phyloP scores from a whole-genome alignment of 2,329 filamentous ascomycete species.

The Teratosphaeria nubilosa region DNA sequence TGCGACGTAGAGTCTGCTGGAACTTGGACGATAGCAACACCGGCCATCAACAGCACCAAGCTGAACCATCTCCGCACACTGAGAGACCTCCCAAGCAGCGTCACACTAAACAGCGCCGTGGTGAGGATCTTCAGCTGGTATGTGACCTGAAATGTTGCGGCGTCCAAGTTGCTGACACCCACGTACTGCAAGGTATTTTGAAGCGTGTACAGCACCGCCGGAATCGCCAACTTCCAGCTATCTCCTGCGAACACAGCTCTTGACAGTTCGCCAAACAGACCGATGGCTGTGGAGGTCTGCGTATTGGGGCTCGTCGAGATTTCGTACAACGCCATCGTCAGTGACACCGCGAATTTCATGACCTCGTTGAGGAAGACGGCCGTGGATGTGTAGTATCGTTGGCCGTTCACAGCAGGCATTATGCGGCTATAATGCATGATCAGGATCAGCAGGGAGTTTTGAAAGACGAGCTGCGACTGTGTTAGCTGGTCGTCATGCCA shows the following conservation, averaged over 20 bases:
- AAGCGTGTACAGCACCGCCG: conserved; percentile 77
- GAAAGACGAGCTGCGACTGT: conserved; percentile 55
- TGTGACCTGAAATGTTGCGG: conserved; percentile 85
- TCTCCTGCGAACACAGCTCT: conserved; percentile 77
- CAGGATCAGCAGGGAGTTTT: conserved; percentile 70
- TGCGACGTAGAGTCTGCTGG: conserved; percentile 42
- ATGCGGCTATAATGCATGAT: conserved; percentile 91
- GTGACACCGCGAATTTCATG: conserved; percentile 75
- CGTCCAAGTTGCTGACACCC: conserved; percentile 80
- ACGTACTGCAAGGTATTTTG: conserved; percentile 93
- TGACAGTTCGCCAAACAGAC: conserved; percentile 66
- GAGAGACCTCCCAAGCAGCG: conserved; percentile 62
- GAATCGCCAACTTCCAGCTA: conserved; percentile 89
- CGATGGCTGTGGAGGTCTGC: conserved; percentile 48
- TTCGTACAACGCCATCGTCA: conserved; percentile 82
- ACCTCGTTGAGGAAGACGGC: conserved; percentile 90
- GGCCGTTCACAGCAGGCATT: conserved; percentile 75
- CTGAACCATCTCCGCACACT: conserved; percentile 69
- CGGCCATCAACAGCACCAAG: conserved; percentile 66
- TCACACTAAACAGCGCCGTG: conserved; percentile 76
- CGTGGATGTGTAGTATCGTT: conserved; percentile 87
- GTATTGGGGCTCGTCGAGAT: conserved; percentile 70
- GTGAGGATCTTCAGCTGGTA: conserved; percentile 93
- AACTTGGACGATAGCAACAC: conserved; percentile 77
- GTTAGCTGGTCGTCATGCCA: conserved; percentile 4